Percentiles rank a stretch among this genome's conserved stretches.
phyloP scores from a whole-genome alignment of 1,139 yeast genomes.

The Geotrichum armillariae region DNA sequence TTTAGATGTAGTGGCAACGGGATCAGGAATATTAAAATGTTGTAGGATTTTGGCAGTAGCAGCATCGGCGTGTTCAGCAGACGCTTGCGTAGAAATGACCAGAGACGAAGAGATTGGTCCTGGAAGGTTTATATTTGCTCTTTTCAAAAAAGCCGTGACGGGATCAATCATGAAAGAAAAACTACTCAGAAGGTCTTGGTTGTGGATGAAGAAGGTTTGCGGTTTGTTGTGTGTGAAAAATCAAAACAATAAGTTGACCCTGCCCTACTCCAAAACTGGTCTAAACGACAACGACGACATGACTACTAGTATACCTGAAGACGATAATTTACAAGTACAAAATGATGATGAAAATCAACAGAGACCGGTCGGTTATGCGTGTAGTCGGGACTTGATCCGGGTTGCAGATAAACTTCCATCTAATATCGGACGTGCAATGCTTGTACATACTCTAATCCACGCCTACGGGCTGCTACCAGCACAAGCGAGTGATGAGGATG shows the following conservation, averaged over 20 bases:
- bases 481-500: not conserved
- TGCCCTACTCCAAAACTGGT: not conserved
- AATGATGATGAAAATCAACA: too few relatives aligned
- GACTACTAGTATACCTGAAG: not conserved
- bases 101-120: constrained; percentile 19
- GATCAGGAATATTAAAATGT: constrained; percentile 18
- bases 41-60: constrained; percentile 15
- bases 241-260: not conserved
- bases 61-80: not conserved
- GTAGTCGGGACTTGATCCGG: constrained; percentile 36
- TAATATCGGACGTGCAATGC: constrained; percentile 51
- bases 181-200: not conserved
- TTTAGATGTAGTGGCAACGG: constrained; percentile 14
- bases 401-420: constrained; percentile 52
- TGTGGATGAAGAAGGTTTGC: too few relatives aligned
- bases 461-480: constrained; percentile 44
- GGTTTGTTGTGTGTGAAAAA: too few relatives aligned
- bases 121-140: constrained; percentile 17
- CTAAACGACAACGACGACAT: too few relatives aligned
- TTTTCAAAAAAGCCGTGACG: constrained; percentile 11
- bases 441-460: constrained; percentile 46
- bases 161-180: constrained; percentile 15
- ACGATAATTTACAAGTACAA: not conserved
- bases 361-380: constrained; percentile 33
- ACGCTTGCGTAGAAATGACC: constrained; percentile 2